Evolutionary conservation across 192 early-diverging fungal species (phyloP), one percentile per base, ranked within the genome.

Genomic region (Gigaspora rosea): DNA sequence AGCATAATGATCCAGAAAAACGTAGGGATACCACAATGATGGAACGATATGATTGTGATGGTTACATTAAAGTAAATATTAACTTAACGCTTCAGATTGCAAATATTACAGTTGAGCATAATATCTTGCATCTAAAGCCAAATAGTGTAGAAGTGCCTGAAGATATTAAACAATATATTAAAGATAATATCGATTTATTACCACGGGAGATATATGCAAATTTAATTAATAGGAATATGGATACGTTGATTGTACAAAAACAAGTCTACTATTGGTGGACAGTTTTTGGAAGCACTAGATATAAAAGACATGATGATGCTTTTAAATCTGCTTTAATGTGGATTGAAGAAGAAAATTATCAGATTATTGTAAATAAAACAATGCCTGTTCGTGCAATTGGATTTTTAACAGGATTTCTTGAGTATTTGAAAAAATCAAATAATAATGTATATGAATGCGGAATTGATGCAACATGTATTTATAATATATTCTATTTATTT

Each of bases 121-220:
- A 9, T 48, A 33, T 66, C 1, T 66, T 66, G 18, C 35, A 66
- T 66, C 5, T 20, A 58, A 20, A 20, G 22, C 16, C 56, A 66
- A 66, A 32, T 46, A 22, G 3, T n/a, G 13, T 66, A 11, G 8
- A 10, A 66, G 18, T 66, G 8, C 64, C n/a, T 2, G 16, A 36
- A 18, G 36, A 13, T 12, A 47, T 66, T 47, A 36, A 48, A 32
- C 36, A 10, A 47, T 66, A 33, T 66, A 66, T 66, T 47, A 66
- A 66, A 32, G 32, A 66, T 33, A 66, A 66, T 47, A 66, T 66
- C 16, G 33, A 66, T 66, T 48, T 66, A 36, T 33, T 66, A 66
- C 64, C 35, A 41, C 32, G 35, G 16, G 64, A 66, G 8, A 65
- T 65, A 32, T 65, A 65, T 65, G 8, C 22, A 41, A 15, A 65